Evolutionary conservation across 2,329 filamentous ascomycete species (phyloP), one percentile per base, ranked within the genome.

Genomic region (Emergomyces pasteurianus): DNA sequence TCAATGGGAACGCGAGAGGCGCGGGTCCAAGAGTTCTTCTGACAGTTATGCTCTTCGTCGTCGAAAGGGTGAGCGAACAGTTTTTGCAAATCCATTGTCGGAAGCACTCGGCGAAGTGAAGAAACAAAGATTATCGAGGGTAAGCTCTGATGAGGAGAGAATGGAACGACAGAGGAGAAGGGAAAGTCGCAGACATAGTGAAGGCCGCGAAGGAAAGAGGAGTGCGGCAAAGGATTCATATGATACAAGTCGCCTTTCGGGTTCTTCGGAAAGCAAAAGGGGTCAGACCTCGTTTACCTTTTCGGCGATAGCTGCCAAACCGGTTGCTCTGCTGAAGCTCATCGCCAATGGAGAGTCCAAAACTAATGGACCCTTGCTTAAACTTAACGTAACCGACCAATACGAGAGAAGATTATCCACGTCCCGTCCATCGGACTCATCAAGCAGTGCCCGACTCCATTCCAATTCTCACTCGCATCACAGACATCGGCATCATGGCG

Each of bases 261-360:
- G 66, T 7, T 65, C 68, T 36, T 68, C 69, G 2, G 63, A 65
- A n/a, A 67, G 69, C 59, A 63, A 61, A 49, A 38, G 58, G 47
- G 63, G 65, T 23, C 67, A 69, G 16, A 70, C 71, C 8, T 71
- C 73, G 4, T 72, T 69, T 61, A 59, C 7, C 50, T 59, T 64
- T 57, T 63, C 60, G 59, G 56, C 61, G 38, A 62, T 63, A 52
- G 65, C 58, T 58, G 65, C 58, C 58, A 69, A 64, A 49, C 63
- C 64, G 4, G 60, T 64, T 53, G 60, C 61, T 4, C 53, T 75
- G 72, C 59, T 66, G 18, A 69, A 65, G 50, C 63, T 59, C 34
- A 72, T 77, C 67, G 71, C 70, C 18, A 70, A 70, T 18, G 76
- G 73, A n/a, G 69, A 75, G 49, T 75, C 74, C 5, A 72, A 77